phyloP scores from a whole-genome alignment of 2,329 filamentous ascomycete genomes.

The Coniella vitis region DNA sequence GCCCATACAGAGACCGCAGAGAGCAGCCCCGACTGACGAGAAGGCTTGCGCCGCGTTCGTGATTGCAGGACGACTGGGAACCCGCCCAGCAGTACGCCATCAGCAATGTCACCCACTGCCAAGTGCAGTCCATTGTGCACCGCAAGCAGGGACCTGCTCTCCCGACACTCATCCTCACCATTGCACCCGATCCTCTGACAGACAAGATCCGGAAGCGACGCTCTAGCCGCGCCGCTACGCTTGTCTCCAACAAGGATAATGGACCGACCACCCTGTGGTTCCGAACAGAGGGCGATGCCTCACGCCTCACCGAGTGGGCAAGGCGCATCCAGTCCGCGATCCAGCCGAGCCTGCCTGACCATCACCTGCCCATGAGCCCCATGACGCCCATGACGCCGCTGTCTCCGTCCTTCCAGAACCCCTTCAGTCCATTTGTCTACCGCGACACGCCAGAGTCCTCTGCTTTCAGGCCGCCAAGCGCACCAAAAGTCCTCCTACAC shows the following conservation, averaged over 20 bases:
- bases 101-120: conserved; percentile 47
- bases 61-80: conserved; percentile 43
- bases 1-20: too few relatives aligned
- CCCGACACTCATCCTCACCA: conserved; percentile 52
- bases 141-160: conserved; percentile 54
- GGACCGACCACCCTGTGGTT: conserved; percentile 48
- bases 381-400: conserved; percentile 45
- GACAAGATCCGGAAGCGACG: conserved; percentile 58
- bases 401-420: conserved; percentile 48
- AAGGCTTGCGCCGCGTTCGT: conserved; percentile 4
- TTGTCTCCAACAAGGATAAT: conserved; percentile 43
- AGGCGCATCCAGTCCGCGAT: conserved; percentile 41
- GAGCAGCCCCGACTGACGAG: too few relatives aligned
- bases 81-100: conserved; percentile 48
- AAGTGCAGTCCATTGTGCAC: conserved; percentile 52
- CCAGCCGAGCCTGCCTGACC: conserved; percentile 33
- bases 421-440: conserved; percentile 35
- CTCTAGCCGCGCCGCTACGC: conserved; percentile 54
- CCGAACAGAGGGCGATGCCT: conserved; percentile 34
- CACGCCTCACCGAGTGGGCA: conserved; percentile 51
- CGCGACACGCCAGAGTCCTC: conserved; percentile 36
- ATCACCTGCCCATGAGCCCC: conserved; percentile 38
- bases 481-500: conserved; percentile 33
- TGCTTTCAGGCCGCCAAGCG: conserved; percentile 35
- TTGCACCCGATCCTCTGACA: conserved; percentile 42